phyloP scores from a whole-genome alignment of 139 green algal genomes.

The Pseudopediastrum boryanum region DNA sequence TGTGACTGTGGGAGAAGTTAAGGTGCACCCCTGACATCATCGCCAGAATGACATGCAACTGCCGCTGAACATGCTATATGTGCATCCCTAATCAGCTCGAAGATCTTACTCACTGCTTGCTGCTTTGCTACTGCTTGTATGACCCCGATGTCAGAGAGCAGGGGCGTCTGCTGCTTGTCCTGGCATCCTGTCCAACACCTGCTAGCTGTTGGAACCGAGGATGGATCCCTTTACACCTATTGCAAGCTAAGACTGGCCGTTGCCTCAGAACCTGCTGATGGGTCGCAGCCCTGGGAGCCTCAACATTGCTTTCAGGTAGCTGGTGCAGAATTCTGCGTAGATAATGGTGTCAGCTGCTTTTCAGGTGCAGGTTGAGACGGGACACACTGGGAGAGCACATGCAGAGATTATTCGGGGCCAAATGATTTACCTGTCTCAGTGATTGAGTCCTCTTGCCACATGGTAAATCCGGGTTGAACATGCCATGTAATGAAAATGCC shows the following conservation, averaged over 20 bases:
- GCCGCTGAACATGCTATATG: no score
- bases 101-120: no score
- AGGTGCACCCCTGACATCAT: no score
- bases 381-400: not conserved
- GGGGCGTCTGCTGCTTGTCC: slow-evolving; percentile 41
- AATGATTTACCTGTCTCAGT: not conserved
- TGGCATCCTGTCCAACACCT: slow-evolving; percentile 44
- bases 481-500: not conserved
- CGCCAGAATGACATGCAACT: no score
- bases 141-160: not conserved
- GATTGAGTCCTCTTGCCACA: not conserved
- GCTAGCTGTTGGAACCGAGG: slow-evolving; percentile 45
- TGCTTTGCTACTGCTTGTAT: not conserved
- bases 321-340: not conserved
- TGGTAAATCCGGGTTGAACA: not conserved
- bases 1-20: no score
- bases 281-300: slow-evolving; percentile 4
- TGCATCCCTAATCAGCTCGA: no score
- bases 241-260: slow-evolving; percentile 25
- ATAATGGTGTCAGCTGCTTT: not conserved
- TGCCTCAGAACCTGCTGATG: not conserved
- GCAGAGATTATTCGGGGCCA: not conserved
- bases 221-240: slow-evolving; percentile 44
- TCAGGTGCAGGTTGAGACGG: not conserved
- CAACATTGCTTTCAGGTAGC: slow-evolving; percentile 23